Evolutionary conservation across 306 rosid species (phyloP).

Genomic region (Bauhinia variegata): DNA sequence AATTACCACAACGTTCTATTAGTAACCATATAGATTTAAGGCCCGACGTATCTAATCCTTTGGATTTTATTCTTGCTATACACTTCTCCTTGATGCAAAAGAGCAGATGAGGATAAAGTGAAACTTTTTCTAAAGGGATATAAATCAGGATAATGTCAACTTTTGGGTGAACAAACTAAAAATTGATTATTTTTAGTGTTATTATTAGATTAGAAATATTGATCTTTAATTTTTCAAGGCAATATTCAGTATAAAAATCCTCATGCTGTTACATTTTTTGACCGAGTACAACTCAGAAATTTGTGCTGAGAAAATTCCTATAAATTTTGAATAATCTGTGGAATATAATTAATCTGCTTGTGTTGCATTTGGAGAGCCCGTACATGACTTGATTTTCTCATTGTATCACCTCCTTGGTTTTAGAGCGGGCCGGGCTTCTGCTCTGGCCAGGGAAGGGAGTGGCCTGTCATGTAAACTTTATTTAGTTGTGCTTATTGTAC

Average conservation of each 20-base stretch:
- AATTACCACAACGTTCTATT: no score
- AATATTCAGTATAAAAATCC: not conserved
- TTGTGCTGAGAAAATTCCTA: not conserved
- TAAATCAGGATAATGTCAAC: no score
- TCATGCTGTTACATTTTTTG: not conserved
- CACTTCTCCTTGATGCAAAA: no score
- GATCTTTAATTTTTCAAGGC: slow-evolving; percentile 16
- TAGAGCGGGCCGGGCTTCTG: slow-evolving; percentile 13
- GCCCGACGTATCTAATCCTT: no score
- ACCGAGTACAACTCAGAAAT: not conserved
- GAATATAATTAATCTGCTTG: not conserved
- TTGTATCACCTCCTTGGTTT: slow-evolving; percentile 9
- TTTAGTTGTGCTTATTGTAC: slow-evolving; percentile 14
- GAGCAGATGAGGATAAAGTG: no score
- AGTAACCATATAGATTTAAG: no score
- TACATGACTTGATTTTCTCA: not conserved
- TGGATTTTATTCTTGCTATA: no score
- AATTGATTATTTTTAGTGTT: not conserved
- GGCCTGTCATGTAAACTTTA: not conserved
- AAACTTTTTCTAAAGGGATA: no score
- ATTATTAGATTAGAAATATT: not conserved
- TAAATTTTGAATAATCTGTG: not conserved
- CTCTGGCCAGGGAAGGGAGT: slow-evolving; percentile 3
- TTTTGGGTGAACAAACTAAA: no score
- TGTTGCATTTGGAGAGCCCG: not conserved